phyloP scores from a whole-genome alignment of 306 rosid species.

The Trifolium dubium region DNA sequence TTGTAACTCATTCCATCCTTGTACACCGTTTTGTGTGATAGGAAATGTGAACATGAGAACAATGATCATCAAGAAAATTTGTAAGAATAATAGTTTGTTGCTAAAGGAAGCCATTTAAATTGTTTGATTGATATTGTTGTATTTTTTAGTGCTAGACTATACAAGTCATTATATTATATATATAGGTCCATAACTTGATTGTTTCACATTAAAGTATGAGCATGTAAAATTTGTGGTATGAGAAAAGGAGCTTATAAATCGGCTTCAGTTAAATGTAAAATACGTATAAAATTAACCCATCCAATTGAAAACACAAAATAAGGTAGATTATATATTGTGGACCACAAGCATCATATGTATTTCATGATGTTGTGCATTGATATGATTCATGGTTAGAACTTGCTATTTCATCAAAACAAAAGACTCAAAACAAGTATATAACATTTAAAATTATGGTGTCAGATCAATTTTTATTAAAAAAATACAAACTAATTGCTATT shows the following conservation, averaged over 20 bases:
- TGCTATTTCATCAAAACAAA: background rate
- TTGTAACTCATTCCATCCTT: too few relatives aligned
- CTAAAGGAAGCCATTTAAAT: slow-evolving; percentile 12
- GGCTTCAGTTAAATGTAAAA: background rate
- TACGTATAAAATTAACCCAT: background rate
- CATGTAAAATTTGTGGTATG: background rate
- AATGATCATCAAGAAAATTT: background rate
- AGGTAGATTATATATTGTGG: background rate
- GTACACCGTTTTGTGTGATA: background rate
- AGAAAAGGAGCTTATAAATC: slow-evolving; percentile 7
- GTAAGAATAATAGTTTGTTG: background rate
- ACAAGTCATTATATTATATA: background rate
- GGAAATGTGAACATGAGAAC: background rate
- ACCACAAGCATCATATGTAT: background rate
- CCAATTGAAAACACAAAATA: background rate
- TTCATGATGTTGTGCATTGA: background rate
- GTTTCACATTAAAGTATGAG: background rate
- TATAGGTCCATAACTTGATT: background rate
- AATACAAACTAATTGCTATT: too few relatives aligned
- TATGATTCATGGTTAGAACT: background rate
- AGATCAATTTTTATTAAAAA: too few relatives aligned
- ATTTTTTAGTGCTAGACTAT: background rate
- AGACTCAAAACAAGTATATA: too few relatives aligned
- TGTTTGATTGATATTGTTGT: background rate
- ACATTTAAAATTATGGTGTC: too few relatives aligned